These are phyloP conservation scores for Trametes maxima DNA, from an alignment of 768 basidiomycete genomes.

Conservation along the genomic window DNA sequence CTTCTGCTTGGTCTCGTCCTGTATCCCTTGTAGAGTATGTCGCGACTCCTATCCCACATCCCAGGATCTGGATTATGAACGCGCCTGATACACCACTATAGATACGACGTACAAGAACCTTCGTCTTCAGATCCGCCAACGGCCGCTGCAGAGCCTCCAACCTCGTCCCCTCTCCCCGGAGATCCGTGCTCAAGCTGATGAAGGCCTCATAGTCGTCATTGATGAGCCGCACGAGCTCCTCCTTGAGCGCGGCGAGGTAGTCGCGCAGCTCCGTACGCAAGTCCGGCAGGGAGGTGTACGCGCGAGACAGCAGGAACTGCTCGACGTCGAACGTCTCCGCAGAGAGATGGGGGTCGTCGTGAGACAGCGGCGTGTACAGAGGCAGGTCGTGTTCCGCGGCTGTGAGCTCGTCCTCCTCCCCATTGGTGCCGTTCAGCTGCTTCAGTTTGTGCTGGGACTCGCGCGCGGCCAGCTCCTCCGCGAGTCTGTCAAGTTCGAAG, in stretches of 20 bases:
- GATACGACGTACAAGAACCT: constrained; percentile 62
- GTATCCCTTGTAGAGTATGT: constrained; percentile 61
- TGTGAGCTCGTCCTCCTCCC: constrained; percentile 17
- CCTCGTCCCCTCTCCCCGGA: constrained; percentile 81
- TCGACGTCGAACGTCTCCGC: constrained; percentile 78
- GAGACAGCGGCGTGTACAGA: constrained; percentile 72
- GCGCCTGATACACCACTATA: background rate
- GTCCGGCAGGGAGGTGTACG: constrained; percentile 85
- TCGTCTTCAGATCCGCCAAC: constrained; percentile 57
- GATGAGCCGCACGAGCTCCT: constrained; percentile 93
- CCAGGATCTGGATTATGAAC: background rate
- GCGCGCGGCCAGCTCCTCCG: constrained; percentile 57
- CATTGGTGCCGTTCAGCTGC: background rate
- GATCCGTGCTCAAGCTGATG: constrained; percentile 91
- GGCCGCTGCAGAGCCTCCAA: constrained; percentile 71
- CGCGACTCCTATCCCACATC: constrained; percentile 55
- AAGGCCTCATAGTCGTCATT: constrained; percentile 99
- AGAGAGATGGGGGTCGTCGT: constrained; percentile 73
- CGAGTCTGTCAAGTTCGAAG: constrained; percentile 69
- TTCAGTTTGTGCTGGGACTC: constrained; percentile 7
- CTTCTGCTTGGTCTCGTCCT: constrained; percentile 77
- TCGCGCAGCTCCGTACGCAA: constrained; percentile 85
- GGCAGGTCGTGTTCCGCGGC: constrained; percentile 52
- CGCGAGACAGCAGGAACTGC: constrained; percentile 82
- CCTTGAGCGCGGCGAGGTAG: constrained; percentile 81